phyloP scores from a whole-genome alignment of 2,329 filamentous ascomycete genomes.

The Aspergillus pseudoterreus region DNA sequence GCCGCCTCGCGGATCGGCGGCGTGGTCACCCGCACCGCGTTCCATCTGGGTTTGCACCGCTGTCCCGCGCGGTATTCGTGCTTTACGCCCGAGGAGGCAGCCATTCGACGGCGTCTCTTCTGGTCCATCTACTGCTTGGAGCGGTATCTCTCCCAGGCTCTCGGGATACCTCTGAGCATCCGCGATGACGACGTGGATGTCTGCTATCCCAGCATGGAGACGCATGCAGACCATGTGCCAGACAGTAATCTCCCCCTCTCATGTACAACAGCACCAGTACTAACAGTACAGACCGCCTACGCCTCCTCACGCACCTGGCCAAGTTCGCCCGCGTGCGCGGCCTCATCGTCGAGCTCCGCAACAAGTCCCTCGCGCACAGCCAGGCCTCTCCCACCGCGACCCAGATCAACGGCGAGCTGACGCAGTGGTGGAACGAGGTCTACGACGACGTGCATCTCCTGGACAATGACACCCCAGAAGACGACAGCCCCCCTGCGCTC shows the following conservation, averaged over 20 bases:
- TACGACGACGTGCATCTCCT: constrained; percentile 45
- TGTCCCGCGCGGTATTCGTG: constrained; percentile 53
- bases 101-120: constrained; percentile 52
- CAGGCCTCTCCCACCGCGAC: constrained; percentile 43
- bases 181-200: constrained; percentile 58
- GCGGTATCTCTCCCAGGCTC: constrained; percentile 53
- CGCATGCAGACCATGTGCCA: constrained; percentile 28
- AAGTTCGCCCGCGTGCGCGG: constrained; percentile 50
- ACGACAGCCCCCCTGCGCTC: background rate
- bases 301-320: constrained; percentile 39
- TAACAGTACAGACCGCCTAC: constrained; percentile 22
- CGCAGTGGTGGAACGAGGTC: constrained; percentile 53
- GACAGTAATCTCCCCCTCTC: background rate
- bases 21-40: constrained; percentile 53
- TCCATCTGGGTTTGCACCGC: constrained; percentile 57
- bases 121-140: constrained; percentile 58
- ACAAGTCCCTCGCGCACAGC: constrained; percentile 48
- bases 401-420: constrained; percentile 48
- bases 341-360: constrained; percentile 51
- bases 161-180: constrained; percentile 54
- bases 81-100: constrained; percentile 46
- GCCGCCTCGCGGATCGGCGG: constrained; percentile 56
- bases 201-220: constrained; percentile 51
- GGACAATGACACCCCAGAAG: constrained; percentile 12
- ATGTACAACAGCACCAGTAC: background rate